A percentile compares a stretch with the other conserved stretches of the same genome.
Conservation (phyloP, 1,284 basidiomycete species). For the Pseudozyma pruni region DNA sequence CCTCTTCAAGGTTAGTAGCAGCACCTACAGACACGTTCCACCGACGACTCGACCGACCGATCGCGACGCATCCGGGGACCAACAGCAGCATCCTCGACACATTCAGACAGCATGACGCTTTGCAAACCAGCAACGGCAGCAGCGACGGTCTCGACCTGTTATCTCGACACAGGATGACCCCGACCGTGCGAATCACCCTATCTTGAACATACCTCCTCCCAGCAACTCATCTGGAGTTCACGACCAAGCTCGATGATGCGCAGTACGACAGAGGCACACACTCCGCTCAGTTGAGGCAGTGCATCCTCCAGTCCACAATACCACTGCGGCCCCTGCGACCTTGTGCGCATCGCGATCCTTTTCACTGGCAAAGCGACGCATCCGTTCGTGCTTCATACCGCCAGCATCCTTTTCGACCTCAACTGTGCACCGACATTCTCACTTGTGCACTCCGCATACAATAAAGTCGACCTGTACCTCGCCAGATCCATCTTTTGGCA, state of each 20-base stretch:
- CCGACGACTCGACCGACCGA: constrained; percentile 5
- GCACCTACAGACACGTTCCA: constrained; percentile 5
- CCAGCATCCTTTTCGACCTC: no score
- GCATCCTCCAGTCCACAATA: no score
- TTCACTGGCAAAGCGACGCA: neutral
- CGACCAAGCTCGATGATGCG: no score
- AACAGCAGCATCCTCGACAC: neutral
- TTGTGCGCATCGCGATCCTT: no score
- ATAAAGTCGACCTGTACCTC: constrained; percentile 50
- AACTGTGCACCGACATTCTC: neutral
- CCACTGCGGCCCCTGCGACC: no score
- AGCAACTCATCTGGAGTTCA: no score
- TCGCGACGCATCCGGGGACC: constrained; percentile 5
- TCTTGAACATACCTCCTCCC: constrained; percentile 5
- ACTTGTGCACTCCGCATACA: neutral
- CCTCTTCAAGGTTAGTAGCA: constrained; percentile 51
- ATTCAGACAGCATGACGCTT: neutral
- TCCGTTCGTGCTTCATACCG: no score
- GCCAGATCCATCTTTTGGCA: constrained; percentile 50
- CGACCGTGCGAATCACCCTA: neutral
- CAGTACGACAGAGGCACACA: no score
- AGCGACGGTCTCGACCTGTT: neutral
- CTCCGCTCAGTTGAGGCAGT: no score
- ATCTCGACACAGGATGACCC: constrained; percentile 23
- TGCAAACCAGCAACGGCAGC: neutral